These are phyloP conservation scores for Linum lewisii DNA, from an alignment of 345 rosid genomes.

Conservation along the genomic window DNA sequence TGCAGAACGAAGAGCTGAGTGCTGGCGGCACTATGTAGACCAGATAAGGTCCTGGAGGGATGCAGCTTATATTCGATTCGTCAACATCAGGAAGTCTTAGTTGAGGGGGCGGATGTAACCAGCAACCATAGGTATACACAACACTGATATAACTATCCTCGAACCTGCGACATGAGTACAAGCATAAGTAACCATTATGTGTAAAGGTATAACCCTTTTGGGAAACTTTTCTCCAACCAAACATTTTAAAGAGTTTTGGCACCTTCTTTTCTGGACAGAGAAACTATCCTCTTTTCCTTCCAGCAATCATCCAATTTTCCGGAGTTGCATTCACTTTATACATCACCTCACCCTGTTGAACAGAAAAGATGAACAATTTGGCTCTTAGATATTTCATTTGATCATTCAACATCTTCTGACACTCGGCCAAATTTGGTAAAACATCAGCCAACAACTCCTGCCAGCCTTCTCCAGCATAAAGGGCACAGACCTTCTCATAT, in stretches of 20 bases:
- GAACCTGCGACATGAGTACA: slow-evolving; percentile 36
- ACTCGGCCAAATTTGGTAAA: slow-evolving; percentile 86
- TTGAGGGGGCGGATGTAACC: slow-evolving; percentile 89
- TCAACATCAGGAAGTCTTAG: slow-evolving; percentile 52
- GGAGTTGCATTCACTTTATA: slow-evolving; percentile 74
- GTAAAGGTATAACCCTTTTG: neutral
- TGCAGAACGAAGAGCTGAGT: slow-evolving; percentile 75
- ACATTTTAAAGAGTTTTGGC: slow-evolving; percentile 6
- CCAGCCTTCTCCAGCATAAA: slow-evolving; percentile 97
- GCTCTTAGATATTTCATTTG: neutral
- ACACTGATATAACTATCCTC: slow-evolving; percentile 60
- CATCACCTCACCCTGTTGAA: slow-evolving; percentile 60
- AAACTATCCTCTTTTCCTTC: slow-evolving; percentile 86
- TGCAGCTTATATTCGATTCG: slow-evolving; percentile 72
- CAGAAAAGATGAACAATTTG: no score
- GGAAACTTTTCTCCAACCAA: neutral
- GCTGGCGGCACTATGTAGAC: slow-evolving; percentile 82
- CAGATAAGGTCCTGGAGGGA: slow-evolving; percentile 61
- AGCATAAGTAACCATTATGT: neutral
- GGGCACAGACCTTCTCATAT: slow-evolving; percentile 94
- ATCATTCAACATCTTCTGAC: slow-evolving; percentile 87
- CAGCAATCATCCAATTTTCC: slow-evolving; percentile 94
- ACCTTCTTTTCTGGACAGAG: slow-evolving; percentile 70
- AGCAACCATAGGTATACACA: slow-evolving; percentile 74
- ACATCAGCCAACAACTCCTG: slow-evolving; percentile 92